Evolutionary conservation across 31 red algal genomes (phyloP).

Genomic region (Pterothamnion heteromorphum): DNA sequence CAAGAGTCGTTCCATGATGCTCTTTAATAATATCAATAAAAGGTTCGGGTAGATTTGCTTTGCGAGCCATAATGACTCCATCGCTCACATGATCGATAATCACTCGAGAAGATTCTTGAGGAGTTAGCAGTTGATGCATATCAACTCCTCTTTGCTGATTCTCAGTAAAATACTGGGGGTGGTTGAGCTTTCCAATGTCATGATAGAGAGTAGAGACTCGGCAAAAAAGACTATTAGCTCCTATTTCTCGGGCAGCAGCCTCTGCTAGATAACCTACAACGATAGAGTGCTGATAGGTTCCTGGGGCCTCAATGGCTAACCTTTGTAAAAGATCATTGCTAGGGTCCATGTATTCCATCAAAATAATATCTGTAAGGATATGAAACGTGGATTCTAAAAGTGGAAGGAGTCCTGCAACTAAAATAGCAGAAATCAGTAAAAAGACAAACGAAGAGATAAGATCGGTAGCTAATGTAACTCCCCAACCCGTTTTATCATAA

Average conservation of each 20-base stretch:
- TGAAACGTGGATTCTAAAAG: not conserved
- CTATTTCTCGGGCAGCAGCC: not conserved
- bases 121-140: not conserved
- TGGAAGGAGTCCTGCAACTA: too few relatives aligned
- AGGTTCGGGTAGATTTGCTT: not conserved
- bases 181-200: conserved; percentile 9
- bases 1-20: conserved; percentile 17
- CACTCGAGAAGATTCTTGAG: not conserved
- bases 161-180: not conserved
- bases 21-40: conserved; percentile 6
- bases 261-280: not conserved
- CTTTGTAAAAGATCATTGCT: not conserved
- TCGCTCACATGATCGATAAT: conserved; percentile 26
- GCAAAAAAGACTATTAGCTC: not conserved
- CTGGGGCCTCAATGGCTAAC: not conserved
- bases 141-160: not conserved
- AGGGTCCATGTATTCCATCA: not conserved
- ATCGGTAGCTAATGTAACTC: too few relatives aligned
- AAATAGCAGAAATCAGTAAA: too few relatives aligned
- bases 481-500: too few relatives aligned
- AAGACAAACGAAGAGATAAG: too few relatives aligned
- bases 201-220: not conserved
- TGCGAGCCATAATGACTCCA: conserved; percentile 25
- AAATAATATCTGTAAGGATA: not conserved
- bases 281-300: not conserved